These are phyloP conservation scores for Umbelopsis ramanniana DNA, from an alignment of 192 early-diverging fungal genomes.

Conservation along the genomic window DNA sequence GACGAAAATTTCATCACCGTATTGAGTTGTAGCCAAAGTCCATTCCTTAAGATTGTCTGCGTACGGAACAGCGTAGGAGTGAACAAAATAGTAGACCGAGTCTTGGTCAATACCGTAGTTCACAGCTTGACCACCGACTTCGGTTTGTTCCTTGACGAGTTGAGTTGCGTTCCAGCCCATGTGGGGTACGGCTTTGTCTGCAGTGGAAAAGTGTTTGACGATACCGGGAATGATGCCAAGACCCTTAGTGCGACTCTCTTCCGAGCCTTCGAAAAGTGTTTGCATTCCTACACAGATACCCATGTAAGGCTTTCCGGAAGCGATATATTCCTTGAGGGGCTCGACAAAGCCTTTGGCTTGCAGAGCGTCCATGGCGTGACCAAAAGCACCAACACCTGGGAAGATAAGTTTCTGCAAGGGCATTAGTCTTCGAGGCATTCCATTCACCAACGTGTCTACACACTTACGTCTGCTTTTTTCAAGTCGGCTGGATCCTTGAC, in stretches of 20 bases:
- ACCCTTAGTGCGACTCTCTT: slow-evolving; percentile 82
- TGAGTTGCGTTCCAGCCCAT: slow-evolving; percentile 95
- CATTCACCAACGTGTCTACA: background rate
- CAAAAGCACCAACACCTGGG: slow-evolving; percentile 98
- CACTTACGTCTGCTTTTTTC: slow-evolving; percentile 81
- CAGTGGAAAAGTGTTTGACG: slow-evolving; percentile 67
- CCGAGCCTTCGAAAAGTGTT: slow-evolving; percentile 86
- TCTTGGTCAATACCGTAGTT: slow-evolving; percentile 49
- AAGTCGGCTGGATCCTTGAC: slow-evolving; percentile 83
- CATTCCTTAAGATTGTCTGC: slow-evolving; percentile 65
- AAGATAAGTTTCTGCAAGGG: slow-evolving; percentile 91
- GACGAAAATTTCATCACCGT: slow-evolving; percentile 87
- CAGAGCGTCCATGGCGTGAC: slow-evolving; percentile 85
- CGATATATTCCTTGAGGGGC: slow-evolving; percentile 83
- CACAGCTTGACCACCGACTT: slow-evolving; percentile 24
- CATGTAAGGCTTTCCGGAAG: slow-evolving; percentile 90
- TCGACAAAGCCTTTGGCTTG: slow-evolving; percentile 74
- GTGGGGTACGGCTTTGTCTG: slow-evolving; percentile 91
- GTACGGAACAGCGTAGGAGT: slow-evolving; percentile 89
- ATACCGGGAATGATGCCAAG: slow-evolving; percentile 82
- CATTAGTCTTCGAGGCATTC: background rate
- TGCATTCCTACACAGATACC: slow-evolving; percentile 99
- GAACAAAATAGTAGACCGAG: slow-evolving; percentile 94
- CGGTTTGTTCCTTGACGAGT: slow-evolving; percentile 43
- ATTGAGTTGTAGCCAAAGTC: slow-evolving; percentile 83